Percentiles rank a stretch among this genome's conserved stretches.
phyloP scores from a whole-genome alignment of 352 stramenopile genomes.

The Pythium sukuiense region DNA sequence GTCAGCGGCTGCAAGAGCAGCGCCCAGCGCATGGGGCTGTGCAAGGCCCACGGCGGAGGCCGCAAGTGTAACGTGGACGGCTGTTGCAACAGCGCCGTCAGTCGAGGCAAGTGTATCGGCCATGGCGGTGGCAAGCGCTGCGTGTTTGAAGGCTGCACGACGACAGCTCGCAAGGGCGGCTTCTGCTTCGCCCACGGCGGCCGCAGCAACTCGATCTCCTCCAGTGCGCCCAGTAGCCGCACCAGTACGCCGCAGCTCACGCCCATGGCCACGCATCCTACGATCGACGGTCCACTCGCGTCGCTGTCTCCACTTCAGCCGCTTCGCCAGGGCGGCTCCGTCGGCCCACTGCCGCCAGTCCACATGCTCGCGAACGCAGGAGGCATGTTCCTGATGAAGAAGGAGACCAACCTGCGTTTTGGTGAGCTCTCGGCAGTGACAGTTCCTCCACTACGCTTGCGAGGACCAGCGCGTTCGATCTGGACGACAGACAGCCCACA shows the following conservation, averaged over 20 bases:
- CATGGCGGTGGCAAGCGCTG: slow-evolving; percentile 85
- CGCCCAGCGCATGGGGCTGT: slow-evolving; percentile 78
- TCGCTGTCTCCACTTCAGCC: slow-evolving; percentile 25
- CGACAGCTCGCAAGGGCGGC: slow-evolving; percentile 75
- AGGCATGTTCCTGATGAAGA: slow-evolving; percentile 9
- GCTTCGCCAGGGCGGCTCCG: slow-evolving; percentile 12
- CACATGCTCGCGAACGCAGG: slow-evolving; percentile 12
- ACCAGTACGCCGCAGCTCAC: slow-evolving; percentile 22
- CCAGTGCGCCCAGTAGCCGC: not conserved
- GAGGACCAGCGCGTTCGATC: slow-evolving; percentile 14
- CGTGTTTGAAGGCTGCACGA: slow-evolving; percentile 67
- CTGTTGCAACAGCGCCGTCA: slow-evolving; percentile 81
- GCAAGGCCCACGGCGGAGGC: slow-evolving; percentile 84
- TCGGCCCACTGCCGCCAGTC: slow-evolving; percentile 15
- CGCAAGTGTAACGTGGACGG: slow-evolving; percentile 62
- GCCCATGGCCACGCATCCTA: slow-evolving; percentile 14
- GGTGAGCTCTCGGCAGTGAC: not conserved
- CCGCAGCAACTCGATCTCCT: slow-evolving; percentile 25
- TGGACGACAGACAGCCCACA: slow-evolving; percentile 1
- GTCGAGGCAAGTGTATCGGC: slow-evolving; percentile 79
- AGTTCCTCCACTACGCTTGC: slow-evolving; percentile 18
- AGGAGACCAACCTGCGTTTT: slow-evolving; percentile 14
- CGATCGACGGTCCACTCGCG: not conserved
- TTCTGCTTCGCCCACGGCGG: slow-evolving; percentile 85
- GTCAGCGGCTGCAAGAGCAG: slow-evolving; percentile 72